Percentiles rank a stretch among this genome's conserved stretches.
phyloP scores from a whole-genome alignment of 2,329 filamentous ascomycete species.

The Calycina herbarum region DNA sequence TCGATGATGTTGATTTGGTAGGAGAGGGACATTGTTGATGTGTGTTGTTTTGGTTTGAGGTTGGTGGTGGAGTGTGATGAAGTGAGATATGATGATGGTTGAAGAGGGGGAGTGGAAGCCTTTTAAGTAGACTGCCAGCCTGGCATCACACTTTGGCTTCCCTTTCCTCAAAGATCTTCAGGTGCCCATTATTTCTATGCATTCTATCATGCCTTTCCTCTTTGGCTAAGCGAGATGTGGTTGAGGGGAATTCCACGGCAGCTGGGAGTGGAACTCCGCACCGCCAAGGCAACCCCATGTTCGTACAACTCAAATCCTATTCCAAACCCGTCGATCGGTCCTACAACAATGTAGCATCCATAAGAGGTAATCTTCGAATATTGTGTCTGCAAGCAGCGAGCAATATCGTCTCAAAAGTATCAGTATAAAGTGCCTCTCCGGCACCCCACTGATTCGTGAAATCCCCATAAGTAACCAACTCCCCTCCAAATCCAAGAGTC shows the following conservation, averaged over 20 bases:
- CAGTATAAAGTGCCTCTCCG: neutral
- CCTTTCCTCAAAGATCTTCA: neutral
- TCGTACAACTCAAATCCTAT: neutral
- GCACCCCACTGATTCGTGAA: constrained; percentile 20
- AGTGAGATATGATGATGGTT: neutral
- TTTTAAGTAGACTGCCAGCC: neutral
- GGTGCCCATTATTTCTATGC: neutral
- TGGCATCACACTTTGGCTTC: neutral
- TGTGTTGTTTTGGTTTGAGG: neutral
- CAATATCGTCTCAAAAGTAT: constrained; percentile 1
- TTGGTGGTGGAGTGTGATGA: neutral
- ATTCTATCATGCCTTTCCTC: neutral
- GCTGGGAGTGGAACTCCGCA: neutral
- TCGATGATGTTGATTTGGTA: constrained; percentile 21
- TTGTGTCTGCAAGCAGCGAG: constrained; percentile 4
- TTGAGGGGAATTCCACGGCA: neutral
- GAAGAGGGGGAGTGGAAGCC: neutral
- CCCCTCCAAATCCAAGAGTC: constrained; percentile 7
- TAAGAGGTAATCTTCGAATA: neutral
- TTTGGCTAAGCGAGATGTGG: neutral
- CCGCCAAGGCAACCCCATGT: neutral
- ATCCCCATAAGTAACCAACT: constrained; percentile 16
- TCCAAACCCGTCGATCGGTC: neutral
- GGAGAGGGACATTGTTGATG: constrained; percentile 4
- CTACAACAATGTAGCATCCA: neutral